phyloP scores from a whole-genome alignment of 108 stramenopile genomes.

The Skeletonema potamos region DNA sequence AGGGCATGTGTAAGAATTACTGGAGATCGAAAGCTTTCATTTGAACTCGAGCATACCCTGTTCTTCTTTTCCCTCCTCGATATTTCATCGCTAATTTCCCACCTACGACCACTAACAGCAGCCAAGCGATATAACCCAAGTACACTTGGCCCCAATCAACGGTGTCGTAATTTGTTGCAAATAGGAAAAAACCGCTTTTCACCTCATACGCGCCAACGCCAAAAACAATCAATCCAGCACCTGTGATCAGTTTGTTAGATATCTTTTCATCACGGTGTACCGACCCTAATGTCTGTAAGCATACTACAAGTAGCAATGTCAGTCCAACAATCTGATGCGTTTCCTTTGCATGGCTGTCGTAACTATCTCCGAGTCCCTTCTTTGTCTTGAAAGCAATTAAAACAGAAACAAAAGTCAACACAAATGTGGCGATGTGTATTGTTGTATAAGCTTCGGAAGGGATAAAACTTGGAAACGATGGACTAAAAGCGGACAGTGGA shows the following conservation, averaged over 20 bases:
- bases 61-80: neutral
- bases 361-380: neutral
- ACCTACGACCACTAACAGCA: neutral
- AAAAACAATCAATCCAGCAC: neutral
- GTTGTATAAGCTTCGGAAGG: neutral
- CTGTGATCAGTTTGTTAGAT: neutral
- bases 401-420: neutral
- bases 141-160: neutral
- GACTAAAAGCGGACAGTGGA: neutral
- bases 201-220: neutral
- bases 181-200: neutral
- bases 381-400: neutral
- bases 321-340: neutral
- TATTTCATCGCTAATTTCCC: neutral
- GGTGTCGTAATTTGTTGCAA: neutral
- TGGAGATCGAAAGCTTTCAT: neutral
- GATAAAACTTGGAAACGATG: neutral
- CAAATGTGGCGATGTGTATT: conserved; percentile 1
- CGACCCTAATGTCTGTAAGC: neutral
- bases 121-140: neutral
- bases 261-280: neutral
- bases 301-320: neutral
- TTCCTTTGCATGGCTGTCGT: neutral
- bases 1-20: neutral
- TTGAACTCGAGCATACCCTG: neutral